A percentile compares a stretch with the other conserved stretches of the same genome.
These are phyloP conservation scores for Edaphochlamys debaryana DNA, from an alignment of 139 green algal species.

Conservation along the genomic window DNA sequence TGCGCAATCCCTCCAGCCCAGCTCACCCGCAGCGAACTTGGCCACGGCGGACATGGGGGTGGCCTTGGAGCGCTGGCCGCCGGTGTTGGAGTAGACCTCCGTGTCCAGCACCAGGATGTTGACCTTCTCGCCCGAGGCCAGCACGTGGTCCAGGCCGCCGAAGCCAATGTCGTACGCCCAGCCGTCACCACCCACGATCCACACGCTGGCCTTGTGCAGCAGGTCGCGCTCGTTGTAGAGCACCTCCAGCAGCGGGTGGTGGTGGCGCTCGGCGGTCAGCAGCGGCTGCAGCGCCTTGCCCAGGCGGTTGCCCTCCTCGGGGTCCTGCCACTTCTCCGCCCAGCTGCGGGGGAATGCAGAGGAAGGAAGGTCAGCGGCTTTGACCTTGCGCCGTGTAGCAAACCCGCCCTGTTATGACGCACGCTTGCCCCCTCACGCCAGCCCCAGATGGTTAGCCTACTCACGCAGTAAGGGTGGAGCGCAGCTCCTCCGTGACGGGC, in stretches of 20 bases:
- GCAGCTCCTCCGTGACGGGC: neutral
- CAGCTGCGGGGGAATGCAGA: no score
- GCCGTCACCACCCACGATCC: conserved; percentile 73
- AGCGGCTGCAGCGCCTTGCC: conserved; percentile 44
- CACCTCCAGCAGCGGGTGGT: no score
- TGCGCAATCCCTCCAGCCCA: no score
- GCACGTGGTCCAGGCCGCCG: conserved; percentile 71
- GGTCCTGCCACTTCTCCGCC: conserved; percentile 3
- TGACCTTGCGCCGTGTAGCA: no score
- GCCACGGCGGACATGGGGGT: conserved; percentile 64
- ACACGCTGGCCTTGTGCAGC: conserved; percentile 70
- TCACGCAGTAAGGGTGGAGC: neutral
- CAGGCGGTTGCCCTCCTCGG: conserved; percentile 25
- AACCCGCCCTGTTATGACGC: no score
- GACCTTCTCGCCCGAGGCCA: conserved; percentile 48
- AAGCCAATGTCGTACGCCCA: conserved; percentile 77
- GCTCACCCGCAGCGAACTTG: conserved; percentile 72
- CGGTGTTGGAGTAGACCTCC: conserved; percentile 73
- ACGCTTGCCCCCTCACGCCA: neutral
- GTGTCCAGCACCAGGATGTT: conserved; percentile 75
- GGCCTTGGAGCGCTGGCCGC: conserved; percentile 70
- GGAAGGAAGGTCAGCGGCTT: no score
- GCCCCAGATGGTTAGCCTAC: no score
- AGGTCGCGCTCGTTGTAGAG: conserved; percentile 50
- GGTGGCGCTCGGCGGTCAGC: conserved; percentile 3